Base-by-base conservation (phyloP, 1,139 yeast genomes). In the Pichia sp. region DNA sequence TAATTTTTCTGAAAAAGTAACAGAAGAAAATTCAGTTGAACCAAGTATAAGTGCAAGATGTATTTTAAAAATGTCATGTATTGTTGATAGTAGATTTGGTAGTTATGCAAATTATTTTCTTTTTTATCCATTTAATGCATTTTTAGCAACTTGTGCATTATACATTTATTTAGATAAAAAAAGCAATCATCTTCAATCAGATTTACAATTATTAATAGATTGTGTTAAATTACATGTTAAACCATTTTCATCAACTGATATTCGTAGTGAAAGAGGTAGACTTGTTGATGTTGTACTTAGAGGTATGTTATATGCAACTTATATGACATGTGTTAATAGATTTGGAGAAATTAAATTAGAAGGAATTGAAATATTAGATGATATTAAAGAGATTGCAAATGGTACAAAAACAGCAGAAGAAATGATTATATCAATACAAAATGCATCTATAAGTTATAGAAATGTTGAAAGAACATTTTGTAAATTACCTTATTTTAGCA, bases 91-190 rank as follows among this genome's bases (percentile, higher is more conserved):
- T 7, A 36, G 38, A 6, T 42, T 47, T 15, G 33, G 42, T 0
- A 42, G 41, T 26, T 53, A 45, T 35, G 45, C 50, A 4, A 47
- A 48, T 24, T 52, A 50, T 37, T 46, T 50, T 25, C 30, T 50
- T 3, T 58, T 51, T 43, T 59, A 52, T 36, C 58, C 62, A 14
- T 55, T 60, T 33, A 47, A 57, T 46, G 59, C 62, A 4, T 57
- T 50, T 37, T 38, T 61, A 28, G 43, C 57, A 2, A 34, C 60
- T 11, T 48, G 55, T 38, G 54, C 56, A 11, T 50, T 48, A 19
- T 48, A 51, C 27, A 33, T 61, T 19, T 51, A 53, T 23, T 37
- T 44, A 14, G 52, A 54, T 6, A 37, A 33, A 1, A 22, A 33
- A 18, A 37, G 8, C 11, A 15, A 40, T 4, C 40, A 38, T 4